These are phyloP conservation scores for carrot (Daucus carota) DNA, from an alignment of 129 eudicot genomes.

Conservation along the genomic window DH1_v3.0 NC_030381.2:46830001-46830500, in stretches of 20 bases:
- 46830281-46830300: too few species aligned
- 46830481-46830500: too few species aligned
- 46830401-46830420: background rate
- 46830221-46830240: background rate
- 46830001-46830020: background rate
- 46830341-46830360: too few species aligned
- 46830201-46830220: background rate
- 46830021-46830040: background rate
- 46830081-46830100: background rate
- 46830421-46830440: background rate
- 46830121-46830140: background rate
- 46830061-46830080: background rate
- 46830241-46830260: background rate
- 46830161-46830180: background rate
- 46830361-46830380: background rate
- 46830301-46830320: background rate
- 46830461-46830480: too few species aligned
- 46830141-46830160: background rate
- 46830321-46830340: too few species aligned
- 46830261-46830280: background rate
- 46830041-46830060: background rate
- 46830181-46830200: background rate
- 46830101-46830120: background rate
- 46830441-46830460: background rate
- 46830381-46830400: background rate